A percentile compares a stretch with the other conserved stretches of the same genome.
Conservation (phyloP, 2,329 filamentous ascomycete genomes). For the Colletotrichum destructivum region DNA sequence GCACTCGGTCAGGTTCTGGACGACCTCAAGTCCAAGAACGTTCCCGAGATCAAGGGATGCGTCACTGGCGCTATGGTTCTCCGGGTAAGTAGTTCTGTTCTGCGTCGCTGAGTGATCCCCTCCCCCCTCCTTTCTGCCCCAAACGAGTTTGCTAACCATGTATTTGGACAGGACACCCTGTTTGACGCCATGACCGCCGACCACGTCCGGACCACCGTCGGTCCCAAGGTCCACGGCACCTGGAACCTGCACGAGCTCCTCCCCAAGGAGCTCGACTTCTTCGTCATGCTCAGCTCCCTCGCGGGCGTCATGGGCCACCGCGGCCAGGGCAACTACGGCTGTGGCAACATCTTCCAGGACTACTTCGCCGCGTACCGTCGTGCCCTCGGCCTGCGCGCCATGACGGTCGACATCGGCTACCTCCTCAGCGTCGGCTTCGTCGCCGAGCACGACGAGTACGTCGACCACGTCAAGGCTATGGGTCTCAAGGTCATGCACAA, state of each 20-base stretch:
- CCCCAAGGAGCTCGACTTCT: constrained; percentile 52
- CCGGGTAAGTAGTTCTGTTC: constrained; percentile 18
- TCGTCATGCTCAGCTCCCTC: constrained; percentile 53
- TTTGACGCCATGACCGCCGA: constrained; percentile 50
- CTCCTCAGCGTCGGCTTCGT: constrained; percentile 67
- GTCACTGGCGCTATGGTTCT: constrained; percentile 39
- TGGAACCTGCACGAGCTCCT: constrained; percentile 51
- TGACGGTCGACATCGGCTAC: constrained; percentile 67
- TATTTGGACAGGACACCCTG: constrained; percentile 37
- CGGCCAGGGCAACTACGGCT: constrained; percentile 61
- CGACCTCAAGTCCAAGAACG: constrained; percentile 29
- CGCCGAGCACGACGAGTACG: constrained; percentile 58
- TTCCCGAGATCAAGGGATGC: constrained; percentile 29
- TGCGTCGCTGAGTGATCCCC: no score
- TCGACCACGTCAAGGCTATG: constrained; percentile 40
- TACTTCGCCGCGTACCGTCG: constrained; percentile 59
- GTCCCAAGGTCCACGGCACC: constrained; percentile 54
- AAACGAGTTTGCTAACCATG: background rate
- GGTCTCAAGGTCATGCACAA: constrained; percentile 38
- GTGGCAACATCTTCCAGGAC: constrained; percentile 60
- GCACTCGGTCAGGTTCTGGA: constrained; percentile 20
- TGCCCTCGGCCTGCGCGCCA: constrained; percentile 57
- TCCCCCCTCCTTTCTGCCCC: no score
- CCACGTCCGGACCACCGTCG: constrained; percentile 46
- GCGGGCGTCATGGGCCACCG: constrained; percentile 48